These are phyloP conservation scores for Aspergillus spinulosporus DNA, from an alignment of 2,329 filamentous ascomycete species.

Conservation along the genomic window DNA sequence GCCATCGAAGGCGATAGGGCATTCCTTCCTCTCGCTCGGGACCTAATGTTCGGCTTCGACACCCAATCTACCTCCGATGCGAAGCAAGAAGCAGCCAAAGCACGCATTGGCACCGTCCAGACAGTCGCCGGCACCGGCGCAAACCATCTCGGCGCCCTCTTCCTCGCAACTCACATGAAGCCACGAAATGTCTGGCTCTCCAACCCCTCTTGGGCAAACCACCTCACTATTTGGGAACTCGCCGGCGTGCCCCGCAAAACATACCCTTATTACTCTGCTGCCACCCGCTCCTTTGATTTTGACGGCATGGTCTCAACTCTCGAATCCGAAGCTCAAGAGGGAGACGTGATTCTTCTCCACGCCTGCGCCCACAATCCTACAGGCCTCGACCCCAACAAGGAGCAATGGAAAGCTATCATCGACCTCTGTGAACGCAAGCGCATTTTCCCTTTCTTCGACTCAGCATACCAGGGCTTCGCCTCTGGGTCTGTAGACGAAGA, in stretches of 20 bases:
- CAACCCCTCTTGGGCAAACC: conserved; percentile 95
- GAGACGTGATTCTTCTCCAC: conserved; percentile 84
- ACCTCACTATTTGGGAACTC: conserved; percentile 82
- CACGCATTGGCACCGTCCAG: conserved; percentile 68
- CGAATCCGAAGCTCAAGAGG: conserved; percentile 71
- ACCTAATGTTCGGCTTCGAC: conserved; percentile 66
- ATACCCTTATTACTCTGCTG: conserved; percentile 89
- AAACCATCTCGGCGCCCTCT: conserved; percentile 85
- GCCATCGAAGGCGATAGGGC: conserved; percentile 82
- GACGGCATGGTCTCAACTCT: conserved; percentile 71
- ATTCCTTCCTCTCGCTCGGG: conserved; percentile 82
- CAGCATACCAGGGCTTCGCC: conserved; percentile 94
- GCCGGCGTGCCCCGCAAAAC: conserved; percentile 74
- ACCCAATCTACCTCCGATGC: too few relatives aligned
- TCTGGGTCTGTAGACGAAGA: conserved; percentile 83
- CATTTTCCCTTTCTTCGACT: conserved; percentile 97
- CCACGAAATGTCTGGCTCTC: conserved; percentile 78
- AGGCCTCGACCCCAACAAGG: conserved; percentile 84
- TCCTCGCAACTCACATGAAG: conserved; percentile 83
- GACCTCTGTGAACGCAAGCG: conserved; percentile 72
- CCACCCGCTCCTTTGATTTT: conserved; percentile 43
- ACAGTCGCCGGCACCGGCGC: conserved; percentile 96
- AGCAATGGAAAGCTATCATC: conserved; percentile 90
- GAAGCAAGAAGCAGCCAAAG: conserved; percentile 35
- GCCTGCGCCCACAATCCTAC: conserved; percentile 98